Conservation (phyloP, 768 basidiomycete genomes). For the Naganishia kalamii region DNA sequence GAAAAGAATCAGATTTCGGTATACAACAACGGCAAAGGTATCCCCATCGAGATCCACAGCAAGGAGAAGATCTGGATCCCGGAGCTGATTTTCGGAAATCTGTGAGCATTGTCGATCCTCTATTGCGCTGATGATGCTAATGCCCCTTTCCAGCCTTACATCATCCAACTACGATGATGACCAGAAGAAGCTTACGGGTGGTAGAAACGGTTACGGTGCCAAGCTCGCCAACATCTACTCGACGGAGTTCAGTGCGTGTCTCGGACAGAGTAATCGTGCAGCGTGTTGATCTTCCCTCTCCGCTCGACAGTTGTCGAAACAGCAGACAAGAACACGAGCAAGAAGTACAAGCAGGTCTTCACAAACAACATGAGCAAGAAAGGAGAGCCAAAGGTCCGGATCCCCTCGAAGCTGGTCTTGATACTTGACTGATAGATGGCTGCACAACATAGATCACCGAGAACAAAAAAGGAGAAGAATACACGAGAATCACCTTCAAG, state of each 20-base stretch:
- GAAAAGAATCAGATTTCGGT: slow-evolving; percentile 82
- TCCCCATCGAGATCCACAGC: slow-evolving; percentile 91
- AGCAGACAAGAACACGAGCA: slow-evolving; percentile 71
- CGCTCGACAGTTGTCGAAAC: slow-evolving; percentile 68
- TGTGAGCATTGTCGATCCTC: slow-evolving; percentile 48
- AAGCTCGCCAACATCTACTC: slow-evolving; percentile 99
- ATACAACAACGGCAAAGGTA: slow-evolving; percentile 90
- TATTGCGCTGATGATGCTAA: neutral
- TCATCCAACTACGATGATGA: slow-evolving; percentile 97
- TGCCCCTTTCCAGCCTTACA: slow-evolving; percentile 52
- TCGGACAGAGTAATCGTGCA: neutral
- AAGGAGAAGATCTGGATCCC: slow-evolving; percentile 93
- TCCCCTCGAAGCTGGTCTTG: neutral
- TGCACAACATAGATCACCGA: slow-evolving; percentile 62
- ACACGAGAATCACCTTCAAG: slow-evolving; percentile 83
- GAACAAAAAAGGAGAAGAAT: slow-evolving; percentile 79
- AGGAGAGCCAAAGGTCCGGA: slow-evolving; percentile 64
- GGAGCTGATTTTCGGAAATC: slow-evolving; percentile 91
- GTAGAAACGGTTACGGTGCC: slow-evolving; percentile 96
- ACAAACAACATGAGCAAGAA: slow-evolving; percentile 85
- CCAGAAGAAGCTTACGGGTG: slow-evolving; percentile 97
- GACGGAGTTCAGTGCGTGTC: slow-evolving; percentile 65
- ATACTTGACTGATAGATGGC: neutral
- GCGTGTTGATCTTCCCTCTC: no score
- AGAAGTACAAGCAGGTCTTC: slow-evolving; percentile 95